Conservation (phyloP, 805 yeast genomes). For the Metschnikowia bowlesiae region DNA sequence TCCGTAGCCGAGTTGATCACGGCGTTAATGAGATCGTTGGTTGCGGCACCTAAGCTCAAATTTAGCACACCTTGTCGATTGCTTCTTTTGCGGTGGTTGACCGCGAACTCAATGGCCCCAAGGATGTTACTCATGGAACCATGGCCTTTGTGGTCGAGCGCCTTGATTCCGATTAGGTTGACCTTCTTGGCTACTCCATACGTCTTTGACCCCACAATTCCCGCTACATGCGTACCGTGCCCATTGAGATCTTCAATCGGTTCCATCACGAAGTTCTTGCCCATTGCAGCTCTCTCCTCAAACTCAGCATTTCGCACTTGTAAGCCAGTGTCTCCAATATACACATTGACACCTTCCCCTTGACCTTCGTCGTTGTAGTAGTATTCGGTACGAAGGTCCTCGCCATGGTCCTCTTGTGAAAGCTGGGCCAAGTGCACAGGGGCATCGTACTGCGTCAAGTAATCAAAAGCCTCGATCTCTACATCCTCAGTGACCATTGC, state of each 20-base stretch:
- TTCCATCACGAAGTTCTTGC: constrained; percentile 15
- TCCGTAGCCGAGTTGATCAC: constrained; percentile 74
- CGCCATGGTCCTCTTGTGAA: constrained; percentile 37
- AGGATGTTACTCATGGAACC: constrained; percentile 67
- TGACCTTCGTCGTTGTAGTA: constrained; percentile 41
- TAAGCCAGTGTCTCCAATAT: constrained; percentile 17
- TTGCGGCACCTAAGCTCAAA: constrained; percentile 73
- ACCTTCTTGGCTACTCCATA: constrained; percentile 48
- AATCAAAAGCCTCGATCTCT: constrained; percentile 51
- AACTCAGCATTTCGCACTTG: constrained; percentile 12
- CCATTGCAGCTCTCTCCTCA: constrained; percentile 10
- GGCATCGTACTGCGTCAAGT: constrained; percentile 36
- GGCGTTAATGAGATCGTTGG: constrained; percentile 59
- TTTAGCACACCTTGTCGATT: constrained; percentile 59
- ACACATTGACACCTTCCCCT: constrained; percentile 37
- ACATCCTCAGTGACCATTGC: constrained; percentile 68
- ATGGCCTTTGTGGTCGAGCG: constrained; percentile 60
- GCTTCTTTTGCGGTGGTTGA: constrained; percentile 45
- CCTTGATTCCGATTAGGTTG: constrained; percentile 60
- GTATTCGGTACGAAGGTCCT: constrained; percentile 35
- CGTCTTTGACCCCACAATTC: constrained; percentile 46
- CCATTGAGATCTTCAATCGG: constrained; percentile 40
- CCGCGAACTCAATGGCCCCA: constrained; percentile 64
- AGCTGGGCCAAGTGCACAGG: constrained; percentile 68
- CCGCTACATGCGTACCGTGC: constrained; percentile 58